These are phyloP conservation scores for Erythrophleum ivorense DNA, from an alignment of 331 rosid species.

Conservation along the genomic window DNA sequence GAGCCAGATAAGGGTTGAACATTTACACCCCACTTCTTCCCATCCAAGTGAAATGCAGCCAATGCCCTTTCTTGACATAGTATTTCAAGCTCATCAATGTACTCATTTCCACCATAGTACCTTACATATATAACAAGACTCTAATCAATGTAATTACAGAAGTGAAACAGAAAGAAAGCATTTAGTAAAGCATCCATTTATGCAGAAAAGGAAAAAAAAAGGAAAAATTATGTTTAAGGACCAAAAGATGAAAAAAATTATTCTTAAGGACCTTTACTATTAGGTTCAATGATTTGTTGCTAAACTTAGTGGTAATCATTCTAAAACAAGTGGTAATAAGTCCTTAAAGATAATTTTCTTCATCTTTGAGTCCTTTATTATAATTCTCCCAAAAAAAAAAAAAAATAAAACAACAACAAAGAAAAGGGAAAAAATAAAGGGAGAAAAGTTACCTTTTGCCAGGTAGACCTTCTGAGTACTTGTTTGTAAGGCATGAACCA, in stretches of 20 bases:
- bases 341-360: too few species aligned
- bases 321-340: too few species aligned
- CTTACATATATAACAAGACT: conserved; percentile 45
- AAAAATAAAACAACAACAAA: too few species aligned
- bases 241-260: too few species aligned
- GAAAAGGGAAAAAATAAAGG: neutral
- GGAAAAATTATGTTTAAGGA: too few species aligned
- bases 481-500: conserved; percentile 95
- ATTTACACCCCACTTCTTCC: conserved; percentile 87
- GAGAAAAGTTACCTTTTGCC: conserved; percentile 76
- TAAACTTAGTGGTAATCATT: too few species aligned
- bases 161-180: neutral
- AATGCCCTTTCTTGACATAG: conserved; percentile 91
- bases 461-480: conserved; percentile 93
- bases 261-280: too few species aligned
- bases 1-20: conserved; percentile 97
- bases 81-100: conserved; percentile 88
- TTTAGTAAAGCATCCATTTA: conserved; percentile 11
- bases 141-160: conserved; percentile 26
- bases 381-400: neutral
- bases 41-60: conserved; percentile 77
- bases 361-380: too few species aligned
- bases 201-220: neutral
- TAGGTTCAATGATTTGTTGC: too few species aligned
- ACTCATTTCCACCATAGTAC: conserved; percentile 95